A percentile compares a stretch with the other conserved stretches of the same genome.
Evolutionary conservation across 805 yeast species (phyloP).

Genomic region (Teunomyces gatunensis): DNA sequence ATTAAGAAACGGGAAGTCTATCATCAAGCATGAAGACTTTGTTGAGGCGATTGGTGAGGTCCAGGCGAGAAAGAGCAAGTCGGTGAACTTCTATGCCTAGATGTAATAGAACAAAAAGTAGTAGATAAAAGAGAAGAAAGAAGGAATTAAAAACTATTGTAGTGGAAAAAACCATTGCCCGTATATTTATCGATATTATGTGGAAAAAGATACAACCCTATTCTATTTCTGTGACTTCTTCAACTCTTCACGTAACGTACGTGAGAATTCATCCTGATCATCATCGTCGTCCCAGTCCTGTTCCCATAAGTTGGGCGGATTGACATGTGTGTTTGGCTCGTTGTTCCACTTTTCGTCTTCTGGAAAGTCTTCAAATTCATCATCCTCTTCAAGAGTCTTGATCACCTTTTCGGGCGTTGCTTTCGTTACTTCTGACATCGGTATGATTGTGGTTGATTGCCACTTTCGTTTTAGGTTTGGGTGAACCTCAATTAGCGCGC

Average conservation of each 20-base stretch:
- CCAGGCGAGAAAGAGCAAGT: conserved; percentile 93
- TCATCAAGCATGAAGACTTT: conserved; percentile 94
- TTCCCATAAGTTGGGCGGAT: conserved; percentile 76
- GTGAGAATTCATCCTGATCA: conserved; percentile 84
- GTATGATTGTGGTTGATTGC: conserved; percentile 2
- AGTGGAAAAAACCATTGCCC: not conserved
- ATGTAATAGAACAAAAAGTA: not conserved
- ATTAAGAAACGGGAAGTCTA: conserved; percentile 85
- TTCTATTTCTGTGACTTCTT: conserved; percentile 13
- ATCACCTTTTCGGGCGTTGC: conserved; percentile 37
- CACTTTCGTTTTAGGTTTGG: not conserved
- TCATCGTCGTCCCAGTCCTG: conserved; percentile 98
- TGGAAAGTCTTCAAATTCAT: conserved; percentile 96
- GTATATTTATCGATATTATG: not conserved
- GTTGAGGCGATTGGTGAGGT: conserved; percentile 98
- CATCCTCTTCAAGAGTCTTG: conserved; percentile 89
- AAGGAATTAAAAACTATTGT: not conserved
- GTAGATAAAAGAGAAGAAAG: not conserved
- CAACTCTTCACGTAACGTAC: conserved; percentile 56
- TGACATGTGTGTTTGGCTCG: conserved; percentile 52
- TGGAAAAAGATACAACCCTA: not conserved
- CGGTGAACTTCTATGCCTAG: conserved; percentile 93
- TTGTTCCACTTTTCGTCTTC: conserved; percentile 74
- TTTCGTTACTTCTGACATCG: conserved; percentile 2
- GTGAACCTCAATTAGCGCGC: not conserved